Evolutionary conservation across 225 moss, liverwort and hornwort species (phyloP).

Genomic region (Anthoceros angustus): DNA sequence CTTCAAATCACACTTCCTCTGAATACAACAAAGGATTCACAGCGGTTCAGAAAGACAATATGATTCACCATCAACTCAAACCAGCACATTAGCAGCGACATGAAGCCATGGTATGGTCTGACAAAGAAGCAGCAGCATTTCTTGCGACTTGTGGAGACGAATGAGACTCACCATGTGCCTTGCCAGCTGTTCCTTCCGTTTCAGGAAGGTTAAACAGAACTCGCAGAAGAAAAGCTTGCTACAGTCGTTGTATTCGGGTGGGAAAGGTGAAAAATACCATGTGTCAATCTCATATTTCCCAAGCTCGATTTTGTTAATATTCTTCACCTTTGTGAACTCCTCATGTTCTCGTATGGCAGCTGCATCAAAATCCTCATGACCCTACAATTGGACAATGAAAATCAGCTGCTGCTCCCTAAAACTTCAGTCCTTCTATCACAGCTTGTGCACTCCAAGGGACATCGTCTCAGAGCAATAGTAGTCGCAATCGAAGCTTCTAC

Average conservation of each 20-base stretch:
- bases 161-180: slow-evolving; percentile 50
- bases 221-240: slow-evolving; percentile 85
- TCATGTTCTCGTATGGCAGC: slow-evolving; percentile 92
- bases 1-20: slow-evolving; percentile 80
- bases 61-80: background rate
- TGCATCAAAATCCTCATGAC: slow-evolving; percentile 91
- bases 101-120: background rate
- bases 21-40: background rate
- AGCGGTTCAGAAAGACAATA: background rate
- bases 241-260: slow-evolving; percentile 88
- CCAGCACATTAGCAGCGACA: background rate
- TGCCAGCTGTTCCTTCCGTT: slow-evolving; percentile 88
- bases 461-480: background rate
- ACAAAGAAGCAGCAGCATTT: background rate
- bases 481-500: background rate
- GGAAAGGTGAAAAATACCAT: slow-evolving; percentile 96
- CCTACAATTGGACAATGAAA: slow-evolving; percentile 14
- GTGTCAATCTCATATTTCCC: slow-evolving; percentile 95
- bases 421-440: background rate
- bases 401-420: background rate
- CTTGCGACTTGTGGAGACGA: background rate
- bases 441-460: background rate
- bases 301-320: slow-evolving; percentile 88
- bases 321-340: slow-evolving; percentile 94
- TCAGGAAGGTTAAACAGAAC: slow-evolving; percentile 89